These are phyloP conservation scores for Colletotrichum endophyticum DNA, from an alignment of 2,329 filamentous ascomycete genomes.

Conservation along the genomic window DNA sequence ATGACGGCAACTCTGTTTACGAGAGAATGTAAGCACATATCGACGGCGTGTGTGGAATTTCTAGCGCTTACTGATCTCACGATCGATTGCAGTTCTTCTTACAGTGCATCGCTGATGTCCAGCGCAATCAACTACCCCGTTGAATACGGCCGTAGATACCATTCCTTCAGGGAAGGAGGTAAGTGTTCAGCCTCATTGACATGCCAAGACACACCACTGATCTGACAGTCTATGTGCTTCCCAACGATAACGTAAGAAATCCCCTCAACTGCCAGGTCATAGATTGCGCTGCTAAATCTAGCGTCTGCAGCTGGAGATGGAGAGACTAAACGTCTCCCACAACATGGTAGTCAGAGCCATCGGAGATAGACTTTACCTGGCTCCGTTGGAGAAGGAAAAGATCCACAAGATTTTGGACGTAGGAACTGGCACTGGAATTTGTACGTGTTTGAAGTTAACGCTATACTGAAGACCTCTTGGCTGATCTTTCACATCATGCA, in stretches of 20 bases:
- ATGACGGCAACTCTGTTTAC: neutral
- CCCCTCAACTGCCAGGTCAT: neutral
- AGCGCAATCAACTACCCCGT: neutral
- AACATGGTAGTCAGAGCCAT: neutral
- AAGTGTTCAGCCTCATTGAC: neutral
- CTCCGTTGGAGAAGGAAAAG: conserved; percentile 1
- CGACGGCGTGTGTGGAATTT: neutral
- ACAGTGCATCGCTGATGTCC: neutral
- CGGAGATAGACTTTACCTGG: neutral
- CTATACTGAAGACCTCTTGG: fast-evolving
- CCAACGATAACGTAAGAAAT: conserved; percentile 35
- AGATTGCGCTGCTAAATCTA: neutral
- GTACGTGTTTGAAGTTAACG: neutral
- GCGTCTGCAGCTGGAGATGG: neutral
- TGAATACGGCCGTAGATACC: conserved; percentile 6
- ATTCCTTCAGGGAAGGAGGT: conserved; percentile 5
- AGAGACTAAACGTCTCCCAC: neutral
- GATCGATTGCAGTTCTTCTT: neutral
- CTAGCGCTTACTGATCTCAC: neutral
- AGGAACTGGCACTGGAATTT: conserved; percentile 58
- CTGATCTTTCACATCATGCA: neutral
- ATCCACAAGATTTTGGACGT: conserved; percentile 54
- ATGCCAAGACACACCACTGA: neutral
- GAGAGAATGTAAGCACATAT: neutral
- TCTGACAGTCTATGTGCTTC: conserved; percentile 11